Base-by-base conservation (phyloP, 345 rosid species). In the Linum lewisii region DNA sequence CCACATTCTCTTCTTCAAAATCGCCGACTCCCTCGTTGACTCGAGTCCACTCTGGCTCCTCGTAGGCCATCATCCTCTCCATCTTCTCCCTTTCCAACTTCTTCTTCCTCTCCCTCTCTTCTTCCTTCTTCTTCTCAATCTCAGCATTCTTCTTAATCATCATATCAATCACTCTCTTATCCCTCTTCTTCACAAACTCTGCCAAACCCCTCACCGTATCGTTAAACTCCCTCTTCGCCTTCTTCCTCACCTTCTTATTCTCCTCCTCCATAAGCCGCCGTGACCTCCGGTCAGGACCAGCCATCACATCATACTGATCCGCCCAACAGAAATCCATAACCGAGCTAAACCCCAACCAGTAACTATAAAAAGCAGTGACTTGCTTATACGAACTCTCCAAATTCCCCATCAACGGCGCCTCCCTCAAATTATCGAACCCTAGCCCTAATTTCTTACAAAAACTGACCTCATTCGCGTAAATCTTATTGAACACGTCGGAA, bases 261-360 rank as follows among this genome's bases (percentile, higher is more conserved):
- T 83, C 91, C 59, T 92, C 98, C 77, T 93, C 99, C 95, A 93
- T 86, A 11, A 78, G 23, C 74, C 99, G 79, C 77, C 97, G 84
- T 21, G 80, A 80, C 69, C 78, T 81, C 59, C 97, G 59, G 42
- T 86, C 85, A 1, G 78, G 75, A 24, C 96, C 98, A 0, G 83
- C 83, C 79, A 76, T 82, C 0, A 53, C 86, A 74, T 86, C 89
- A 23, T 83, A 84, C 76, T 81, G 71, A 70, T 88, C 98, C 52
- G 73, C 95, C 95, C 95, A 92, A 61, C 78, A 75, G 54, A 93
- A 93, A 71, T 89, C 99, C 95, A 89, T 82, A 5, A 84, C 87
- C 36, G 94, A 89, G 60, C 65, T 34, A 75, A 89, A 93, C 20
- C 94, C 83, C 18, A 87, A 56, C 99, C 99, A 93, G 32, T 84